phyloP scores from a whole-genome alignment of 805 yeast species.

The Zygoascus flipseniorum region DNA sequence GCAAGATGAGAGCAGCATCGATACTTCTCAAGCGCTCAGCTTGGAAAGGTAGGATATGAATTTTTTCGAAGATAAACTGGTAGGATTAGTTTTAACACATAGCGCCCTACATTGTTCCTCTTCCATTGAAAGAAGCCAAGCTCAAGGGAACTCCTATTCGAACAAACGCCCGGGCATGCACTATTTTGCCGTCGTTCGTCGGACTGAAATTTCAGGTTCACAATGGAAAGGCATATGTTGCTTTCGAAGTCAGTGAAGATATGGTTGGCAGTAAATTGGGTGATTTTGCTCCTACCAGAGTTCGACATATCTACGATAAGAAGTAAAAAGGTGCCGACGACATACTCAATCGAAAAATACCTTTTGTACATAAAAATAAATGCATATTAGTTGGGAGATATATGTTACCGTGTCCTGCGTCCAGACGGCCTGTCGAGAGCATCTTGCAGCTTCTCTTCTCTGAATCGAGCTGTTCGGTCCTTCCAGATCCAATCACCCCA shows the following conservation, averaged over 20 bases:
- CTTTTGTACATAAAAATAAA: not conserved
- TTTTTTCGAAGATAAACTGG: too few species aligned
- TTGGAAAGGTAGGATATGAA: slow-evolving; percentile 30
- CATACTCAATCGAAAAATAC: not conserved
- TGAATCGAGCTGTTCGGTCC: slow-evolving; percentile 73
- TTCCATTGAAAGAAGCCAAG: slow-evolving; percentile 83
- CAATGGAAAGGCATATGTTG: slow-evolving; percentile 91
- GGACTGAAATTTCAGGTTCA: slow-evolving; percentile 92
- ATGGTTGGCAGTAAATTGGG: slow-evolving; percentile 97
- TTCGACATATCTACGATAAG: slow-evolving; percentile 2
- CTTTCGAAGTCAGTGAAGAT: slow-evolving; percentile 77
- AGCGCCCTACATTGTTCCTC: slow-evolving; percentile 90
- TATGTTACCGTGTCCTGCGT: not conserved
- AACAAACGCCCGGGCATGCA: slow-evolving; percentile 93
- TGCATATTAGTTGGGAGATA: not conserved
- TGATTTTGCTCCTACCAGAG: slow-evolving; percentile 77
- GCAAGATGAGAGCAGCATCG: slow-evolving; percentile 27
- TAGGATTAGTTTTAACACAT: not conserved
- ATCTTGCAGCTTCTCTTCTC: slow-evolving; percentile 61
- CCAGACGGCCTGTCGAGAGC: slow-evolving; percentile 19
- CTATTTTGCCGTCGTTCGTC: slow-evolving; percentile 91
- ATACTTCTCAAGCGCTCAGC: slow-evolving; percentile 32
- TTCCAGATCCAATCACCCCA: slow-evolving; percentile 82
- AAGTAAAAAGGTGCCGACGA: not conserved
- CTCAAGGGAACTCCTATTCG: slow-evolving; percentile 77